Percentiles rank a stretch among this genome's conserved stretches.
These are phyloP conservation scores for Rhodotorula graminis DNA, from an alignment of 768 basidiomycete species.

Conservation along the genomic window DNA sequence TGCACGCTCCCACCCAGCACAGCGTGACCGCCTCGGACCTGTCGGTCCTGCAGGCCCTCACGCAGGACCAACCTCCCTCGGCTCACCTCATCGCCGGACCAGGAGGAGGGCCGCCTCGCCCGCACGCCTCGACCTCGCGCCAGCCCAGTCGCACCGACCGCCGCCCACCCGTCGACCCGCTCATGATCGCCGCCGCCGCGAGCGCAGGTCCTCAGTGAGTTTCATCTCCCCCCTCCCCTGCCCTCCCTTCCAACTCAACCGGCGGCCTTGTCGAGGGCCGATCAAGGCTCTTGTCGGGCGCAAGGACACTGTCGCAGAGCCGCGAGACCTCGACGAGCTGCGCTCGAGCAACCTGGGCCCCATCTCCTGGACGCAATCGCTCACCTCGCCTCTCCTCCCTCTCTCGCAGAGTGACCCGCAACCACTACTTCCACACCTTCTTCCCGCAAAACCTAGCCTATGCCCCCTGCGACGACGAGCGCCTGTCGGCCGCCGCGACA, in stretches of 20 bases:
- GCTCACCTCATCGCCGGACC: background rate
- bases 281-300: too few species aligned
- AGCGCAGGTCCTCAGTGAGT: conserved; percentile 62
- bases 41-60: conserved; percentile 62
- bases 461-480: conserved; percentile 33
- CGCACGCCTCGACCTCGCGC: conserved; percentile 1
- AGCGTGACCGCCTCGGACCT: conserved; percentile 53
- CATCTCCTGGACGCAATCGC: background rate
- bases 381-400: background rate
- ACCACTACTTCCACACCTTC: conserved; percentile 79
- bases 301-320: too few species aligned
- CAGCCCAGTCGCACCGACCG: background rate
- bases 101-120: background rate
- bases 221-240: too few species aligned
- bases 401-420: conserved; percentile 58
- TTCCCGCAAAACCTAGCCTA: conserved; percentile 56
- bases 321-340: background rate
- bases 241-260: too few species aligned
- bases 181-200: conserved; percentile 69
- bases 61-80: background rate
- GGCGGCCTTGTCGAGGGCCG: too few species aligned
- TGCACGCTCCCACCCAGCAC: conserved; percentile 2
- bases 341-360: too few species aligned
- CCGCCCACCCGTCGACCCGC: conserved; percentile 56
- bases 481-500: background rate